Evolutionary conservation across 2,329 filamentous ascomycete species (phyloP), one percentile per base, ranked within the genome.

Genomic region (Cladobotryum protrusum): DNA sequence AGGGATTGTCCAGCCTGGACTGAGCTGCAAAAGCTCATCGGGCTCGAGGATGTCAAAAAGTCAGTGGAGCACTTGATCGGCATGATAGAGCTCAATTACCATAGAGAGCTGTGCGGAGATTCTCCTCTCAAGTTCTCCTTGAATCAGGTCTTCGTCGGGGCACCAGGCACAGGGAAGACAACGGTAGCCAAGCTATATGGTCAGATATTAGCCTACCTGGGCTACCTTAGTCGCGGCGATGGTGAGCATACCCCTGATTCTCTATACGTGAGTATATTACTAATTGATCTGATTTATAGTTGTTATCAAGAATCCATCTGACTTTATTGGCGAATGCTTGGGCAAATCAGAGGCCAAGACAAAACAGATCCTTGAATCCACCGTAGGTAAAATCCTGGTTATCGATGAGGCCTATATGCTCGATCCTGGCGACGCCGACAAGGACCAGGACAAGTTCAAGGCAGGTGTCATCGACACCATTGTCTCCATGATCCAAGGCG

Each of bases 391-490:
- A 58, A 83, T 90, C 1, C 72, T 91, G 0, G 80, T 90, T 33
- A 88, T 91, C 11, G 87, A 91, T 53, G 86, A 91, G 61, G 86
- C 86, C 0, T 89, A 90, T 56, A 81, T 81, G 57, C 73, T 90
- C 0, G 77, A 75, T 46, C 64, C 68, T 1, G 72, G 72, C 1
- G 65, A 63, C 9, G 64, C 60, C 0, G 58, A 57, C 11, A 53
- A 53, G 4, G 54, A 36, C 3, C 41, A 55, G 0, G 69, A 70
- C 13, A 60, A 65, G 0, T 89, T 68, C 67, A 85, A 81, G 59
- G 76, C 72, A 0, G 83, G 82, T 0, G 83, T 89, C 0, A 74
- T 90, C 1, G 86, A 90, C 55, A 89, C 85, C 0, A 81, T 89
- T 5, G 86, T 89, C 0, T 83, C 84, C 0, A 83, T 89, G 55